Evolutionary conservation across 1,284 basidiomycete species (phyloP).

Genomic region (Puccinia coronata): DNA sequence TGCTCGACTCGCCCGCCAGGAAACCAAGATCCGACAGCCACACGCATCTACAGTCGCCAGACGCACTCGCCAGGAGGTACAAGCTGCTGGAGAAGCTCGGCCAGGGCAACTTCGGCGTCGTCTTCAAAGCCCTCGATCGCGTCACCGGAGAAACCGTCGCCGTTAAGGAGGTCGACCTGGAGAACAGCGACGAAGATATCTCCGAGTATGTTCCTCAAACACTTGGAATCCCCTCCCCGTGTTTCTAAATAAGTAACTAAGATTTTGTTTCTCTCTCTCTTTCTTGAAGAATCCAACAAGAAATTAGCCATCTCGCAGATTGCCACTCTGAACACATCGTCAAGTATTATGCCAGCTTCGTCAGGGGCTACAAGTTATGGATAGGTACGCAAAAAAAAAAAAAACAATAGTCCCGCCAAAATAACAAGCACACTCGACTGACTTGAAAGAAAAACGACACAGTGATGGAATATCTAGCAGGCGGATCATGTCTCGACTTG

Average conservation of each 20-base stretch:
- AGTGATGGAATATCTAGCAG: conserved; percentile 48
- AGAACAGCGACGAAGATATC: conserved; percentile 46
- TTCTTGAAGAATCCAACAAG: conserved; percentile 28
- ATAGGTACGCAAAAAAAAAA: no score
- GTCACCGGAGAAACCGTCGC: conserved; percentile 45
- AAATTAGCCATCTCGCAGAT: conserved; percentile 39
- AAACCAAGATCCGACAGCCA: conserved; percentile 4
- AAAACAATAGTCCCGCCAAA: no score
- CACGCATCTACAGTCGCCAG: conserved; percentile 7
- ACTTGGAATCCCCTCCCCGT: no score
- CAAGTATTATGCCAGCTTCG: conserved; percentile 49
- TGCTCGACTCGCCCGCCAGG: conserved; percentile 18
- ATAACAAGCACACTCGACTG: neutral
- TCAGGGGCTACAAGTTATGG: conserved; percentile 46
- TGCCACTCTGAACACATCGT: conserved; percentile 45
- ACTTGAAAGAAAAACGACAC: neutral
- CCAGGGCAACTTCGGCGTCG: conserved; percentile 46
- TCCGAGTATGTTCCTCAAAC: conserved; percentile 26
- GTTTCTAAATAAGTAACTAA: no score
- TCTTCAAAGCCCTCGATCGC: conserved; percentile 44
- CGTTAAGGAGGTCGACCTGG: conserved; percentile 43
- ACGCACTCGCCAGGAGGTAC: conserved; percentile 36
- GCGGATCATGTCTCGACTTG: conserved; percentile 48
- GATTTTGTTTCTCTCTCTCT: neutral
- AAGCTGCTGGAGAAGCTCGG: conserved; percentile 46